phyloP scores from a whole-genome alignment of 768 basidiomycete genomes.

The Termitomyces sp. region DNA sequence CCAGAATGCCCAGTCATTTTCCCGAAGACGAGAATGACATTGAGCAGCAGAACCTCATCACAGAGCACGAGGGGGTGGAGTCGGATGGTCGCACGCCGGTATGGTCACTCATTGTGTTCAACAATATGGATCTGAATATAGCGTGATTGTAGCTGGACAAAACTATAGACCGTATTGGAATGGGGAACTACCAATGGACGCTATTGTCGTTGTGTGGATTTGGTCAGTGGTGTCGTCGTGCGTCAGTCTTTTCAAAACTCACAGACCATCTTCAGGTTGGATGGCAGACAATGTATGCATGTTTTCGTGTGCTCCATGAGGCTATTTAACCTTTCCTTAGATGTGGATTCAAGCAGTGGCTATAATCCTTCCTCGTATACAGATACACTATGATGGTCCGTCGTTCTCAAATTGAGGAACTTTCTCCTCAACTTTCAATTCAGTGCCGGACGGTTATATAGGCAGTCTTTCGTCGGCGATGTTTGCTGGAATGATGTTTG shows the following conservation, averaged over 20 bases:
- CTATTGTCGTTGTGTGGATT: constrained; percentile 82
- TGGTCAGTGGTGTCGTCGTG: constrained; percentile 43
- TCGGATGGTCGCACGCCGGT: constrained; percentile 47
- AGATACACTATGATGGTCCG: constrained; percentile 77
- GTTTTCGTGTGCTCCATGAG: background rate
- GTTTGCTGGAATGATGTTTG: constrained; percentile 98
- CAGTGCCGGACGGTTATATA: constrained; percentile 72
- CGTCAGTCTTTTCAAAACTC: background rate
- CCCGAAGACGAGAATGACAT: constrained; percentile 29
- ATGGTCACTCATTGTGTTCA: constrained; percentile 5
- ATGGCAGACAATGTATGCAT: constrained; percentile 80
- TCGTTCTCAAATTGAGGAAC: constrained; percentile 3
- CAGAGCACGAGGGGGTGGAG: constrained; percentile 18
- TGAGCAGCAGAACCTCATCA: constrained; percentile 27
- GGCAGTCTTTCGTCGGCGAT: constrained; percentile 83
- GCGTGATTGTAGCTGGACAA: constrained; percentile 49
- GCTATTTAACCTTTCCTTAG: constrained; percentile 38
- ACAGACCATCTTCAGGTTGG: constrained; percentile 55
- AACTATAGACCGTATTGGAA: constrained; percentile 87
- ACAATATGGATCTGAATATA: background rate
- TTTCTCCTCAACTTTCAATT: background rate
- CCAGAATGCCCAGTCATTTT: constrained; percentile 31
- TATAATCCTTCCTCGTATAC: constrained; percentile 94
- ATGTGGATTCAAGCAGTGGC: constrained; percentile 94
- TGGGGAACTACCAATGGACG: constrained; percentile 88